Base-by-base conservation (phyloP, 208 protist species). In the Trichomonas gallinae region DNA sequence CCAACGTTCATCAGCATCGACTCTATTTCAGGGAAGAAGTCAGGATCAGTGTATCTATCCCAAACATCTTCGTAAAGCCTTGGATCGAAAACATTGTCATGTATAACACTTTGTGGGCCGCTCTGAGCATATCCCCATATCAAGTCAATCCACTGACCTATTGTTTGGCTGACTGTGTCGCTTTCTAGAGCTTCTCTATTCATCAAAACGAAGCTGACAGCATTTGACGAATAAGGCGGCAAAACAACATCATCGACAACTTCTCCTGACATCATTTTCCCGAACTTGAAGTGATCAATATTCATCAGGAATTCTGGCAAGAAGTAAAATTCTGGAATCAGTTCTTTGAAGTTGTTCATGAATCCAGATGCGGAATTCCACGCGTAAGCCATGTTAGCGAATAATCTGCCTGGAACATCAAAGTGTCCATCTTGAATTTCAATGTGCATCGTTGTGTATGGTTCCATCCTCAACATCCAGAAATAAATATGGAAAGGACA, bases 211-310 rank as follows among this genome's bases (percentile, higher is more conserved):
- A 98, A 98, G 46, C 97, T 31, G 34, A 26, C 0, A 21, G 96
- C 63, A 11, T 10, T n/a, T 38, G 4, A 0, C 8, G 96, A 96
- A 97, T 97, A 98, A 40, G 96, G 97, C 44, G 97, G 97, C 49
- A 98, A 82, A 48, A 63, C 13, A 34, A 98, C 97, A 63, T 97
- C 96, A 91, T 89, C 96, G 36, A 97, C 91, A n/a, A 11, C 0
- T 26, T 63, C 26, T 36, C 96, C 85, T 34, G 23, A n/a, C 34
- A 34, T 21, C 40, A 48, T 88, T 17, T 21, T 36, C 58, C 97
- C 97, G 38, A 98, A 96, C n/a, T 97, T 45, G 4, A 98, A 93
- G 34, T 23, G 0, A 31, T 63, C 42, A 46, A 42, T 38, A 46
- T 97, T 97, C 36, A 36, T 26, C 13, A 97, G 96, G 72, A 97